Conservation (phyloP, 768 basidiomycete genomes). For the Russula sp. region DNA sequence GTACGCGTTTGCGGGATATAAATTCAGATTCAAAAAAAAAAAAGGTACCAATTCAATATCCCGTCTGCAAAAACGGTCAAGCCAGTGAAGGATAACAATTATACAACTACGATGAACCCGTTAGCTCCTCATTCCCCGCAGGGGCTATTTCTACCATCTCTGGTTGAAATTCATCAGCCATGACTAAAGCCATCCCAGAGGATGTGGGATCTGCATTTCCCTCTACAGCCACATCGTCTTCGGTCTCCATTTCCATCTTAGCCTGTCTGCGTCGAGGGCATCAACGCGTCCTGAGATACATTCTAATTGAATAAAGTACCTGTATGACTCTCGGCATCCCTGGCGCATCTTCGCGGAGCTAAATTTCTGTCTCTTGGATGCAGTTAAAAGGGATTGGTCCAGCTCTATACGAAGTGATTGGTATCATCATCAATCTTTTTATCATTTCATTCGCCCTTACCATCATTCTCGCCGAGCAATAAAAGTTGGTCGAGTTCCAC, state of each 20-base stretch:
- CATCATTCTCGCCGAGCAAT: constrained; percentile 58
- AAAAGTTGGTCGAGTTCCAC: constrained; percentile 49
- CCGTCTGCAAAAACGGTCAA: not conserved
- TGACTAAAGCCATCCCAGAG: not conserved
- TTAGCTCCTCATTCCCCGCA: not conserved
- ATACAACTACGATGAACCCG: not conserved
- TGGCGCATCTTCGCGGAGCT: constrained; percentile 43
- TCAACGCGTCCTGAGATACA: not conserved
- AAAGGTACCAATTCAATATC: not conserved
- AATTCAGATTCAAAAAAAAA: no score
- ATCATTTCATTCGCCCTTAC: constrained; percentile 35
- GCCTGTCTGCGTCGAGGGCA: constrained; percentile 1
- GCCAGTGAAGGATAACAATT: not conserved
- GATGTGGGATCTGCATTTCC: not conserved
- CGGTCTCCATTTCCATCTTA: constrained; percentile 19
- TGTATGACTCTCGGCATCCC: constrained; percentile 55
- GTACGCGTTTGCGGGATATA: no score
- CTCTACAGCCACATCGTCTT: constrained; percentile 10
- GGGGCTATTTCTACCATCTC: not conserved
- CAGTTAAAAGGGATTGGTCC: constrained; percentile 55
- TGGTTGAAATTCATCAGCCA: not conserved
- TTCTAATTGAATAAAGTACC: constrained; percentile 29
- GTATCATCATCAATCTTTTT: not conserved
- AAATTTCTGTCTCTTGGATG: constrained; percentile 52
- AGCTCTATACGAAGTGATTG: constrained; percentile 37